A percentile compares a stretch with the other conserved stretches of the same genome.
These are phyloP conservation scores for Knoxdaviesia capensis DNA, from an alignment of 2,329 filamentous ascomycete species.

Conservation along the genomic window DNA sequence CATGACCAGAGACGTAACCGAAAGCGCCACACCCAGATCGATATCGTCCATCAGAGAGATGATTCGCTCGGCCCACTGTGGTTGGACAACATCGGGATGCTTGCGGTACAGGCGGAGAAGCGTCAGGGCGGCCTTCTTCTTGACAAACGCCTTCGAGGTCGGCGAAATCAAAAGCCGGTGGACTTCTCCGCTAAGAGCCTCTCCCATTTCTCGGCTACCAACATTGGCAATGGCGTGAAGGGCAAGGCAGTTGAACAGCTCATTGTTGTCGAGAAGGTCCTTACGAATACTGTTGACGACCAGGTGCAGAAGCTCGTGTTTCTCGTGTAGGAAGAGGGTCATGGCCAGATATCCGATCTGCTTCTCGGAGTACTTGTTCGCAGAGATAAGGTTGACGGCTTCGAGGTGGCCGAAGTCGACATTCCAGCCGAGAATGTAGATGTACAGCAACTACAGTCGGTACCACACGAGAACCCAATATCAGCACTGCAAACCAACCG, in stretches of 20 bases:
- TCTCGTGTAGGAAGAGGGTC: conserved; percentile 89
- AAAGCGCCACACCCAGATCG: conserved; percentile 85
- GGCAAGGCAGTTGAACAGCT: conserved; percentile 91
- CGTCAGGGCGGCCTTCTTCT: conserved; percentile 95
- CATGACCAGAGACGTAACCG: conserved; percentile 90
- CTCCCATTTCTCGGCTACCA: conserved; percentile 89
- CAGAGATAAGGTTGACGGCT: conserved; percentile 92
- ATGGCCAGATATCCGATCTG: conserved; percentile 98
- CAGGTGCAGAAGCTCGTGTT: conserved; percentile 86
- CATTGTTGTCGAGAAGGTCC: conserved; percentile 83
- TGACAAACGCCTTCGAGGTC: conserved; percentile 90
- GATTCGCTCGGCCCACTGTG: conserved; percentile 93
- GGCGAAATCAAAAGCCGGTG: conserved; percentile 88
- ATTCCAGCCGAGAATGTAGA: conserved; percentile 97
- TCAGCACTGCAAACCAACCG: neutral
- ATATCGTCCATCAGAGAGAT: conserved; percentile 97
- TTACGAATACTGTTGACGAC: conserved; percentile 98
- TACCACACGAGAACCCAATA: conserved; percentile 7
- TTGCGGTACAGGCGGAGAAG: conserved; percentile 88
- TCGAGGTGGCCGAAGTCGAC: conserved; percentile 98
- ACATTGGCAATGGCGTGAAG: conserved; percentile 97
- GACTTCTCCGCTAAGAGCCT: conserved; percentile 78
- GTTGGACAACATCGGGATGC: conserved; percentile 78
- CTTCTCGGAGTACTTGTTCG: conserved; percentile 95
- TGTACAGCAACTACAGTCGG: conserved; percentile 55